Percentiles rank a stretch among this genome's conserved stretches.
These are phyloP conservation scores for Elongisporangium undulatum DNA, from an alignment of 352 stramenopile species.

Conservation along the genomic window DNA sequence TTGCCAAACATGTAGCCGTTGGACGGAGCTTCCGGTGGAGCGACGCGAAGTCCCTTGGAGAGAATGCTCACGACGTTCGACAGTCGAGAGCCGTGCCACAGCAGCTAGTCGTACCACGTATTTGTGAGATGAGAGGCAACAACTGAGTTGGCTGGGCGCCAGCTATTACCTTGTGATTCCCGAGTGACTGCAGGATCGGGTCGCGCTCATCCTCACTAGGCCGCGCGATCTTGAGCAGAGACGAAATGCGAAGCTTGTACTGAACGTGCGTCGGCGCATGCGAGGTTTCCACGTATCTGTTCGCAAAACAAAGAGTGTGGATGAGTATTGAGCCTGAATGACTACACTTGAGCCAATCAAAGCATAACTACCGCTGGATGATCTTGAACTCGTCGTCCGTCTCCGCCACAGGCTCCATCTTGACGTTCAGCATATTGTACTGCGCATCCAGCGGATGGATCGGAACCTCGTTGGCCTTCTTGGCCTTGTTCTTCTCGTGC, in stretches of 20 bases:
- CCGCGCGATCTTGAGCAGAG: conserved; percentile 43
- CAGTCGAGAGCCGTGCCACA: conserved; percentile 82
- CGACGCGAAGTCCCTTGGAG: conserved; percentile 71
- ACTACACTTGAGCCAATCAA: background rate
- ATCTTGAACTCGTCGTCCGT: conserved; percentile 39
- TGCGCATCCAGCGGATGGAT: conserved; percentile 57
- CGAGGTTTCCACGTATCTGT: conserved; percentile 57
- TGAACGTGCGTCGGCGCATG: conserved; percentile 58
- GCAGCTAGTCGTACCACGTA: conserved; percentile 17
- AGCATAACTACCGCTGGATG: conserved; percentile 39
- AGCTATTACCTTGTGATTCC: conserved; percentile 46
- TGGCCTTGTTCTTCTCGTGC: conserved; percentile 29
- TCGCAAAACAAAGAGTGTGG: background rate
- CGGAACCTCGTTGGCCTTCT: conserved; percentile 5
- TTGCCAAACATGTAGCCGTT: conserved; percentile 87
- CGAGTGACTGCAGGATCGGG: conserved; percentile 35
- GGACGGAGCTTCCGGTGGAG: conserved; percentile 67
- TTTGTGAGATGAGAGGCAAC: background rate
- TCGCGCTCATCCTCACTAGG: conserved; percentile 40
- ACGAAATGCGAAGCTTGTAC: conserved; percentile 59
- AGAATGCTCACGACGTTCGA: conserved; percentile 82
- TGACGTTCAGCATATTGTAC: conserved; percentile 49
- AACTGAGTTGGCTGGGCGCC: background rate
- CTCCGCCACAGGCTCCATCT: conserved; percentile 36
- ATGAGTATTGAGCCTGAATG: conserved; percentile 1